Percentiles rank a stretch among this genome's conserved stretches.
These are phyloP conservation scores for Pichia eremophila DNA, from an alignment of 805 yeast species.

Conservation along the genomic window DNA sequence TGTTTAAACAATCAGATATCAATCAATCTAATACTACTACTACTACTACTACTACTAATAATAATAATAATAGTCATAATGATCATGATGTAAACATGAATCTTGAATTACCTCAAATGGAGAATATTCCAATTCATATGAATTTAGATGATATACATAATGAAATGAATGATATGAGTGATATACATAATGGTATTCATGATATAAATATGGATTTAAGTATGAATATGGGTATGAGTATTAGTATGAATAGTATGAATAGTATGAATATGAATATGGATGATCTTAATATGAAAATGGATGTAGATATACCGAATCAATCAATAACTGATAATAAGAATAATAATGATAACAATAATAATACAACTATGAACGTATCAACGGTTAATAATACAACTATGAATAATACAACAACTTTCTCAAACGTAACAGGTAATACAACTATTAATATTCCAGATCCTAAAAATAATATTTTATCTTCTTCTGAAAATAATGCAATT, in stretches of 20 bases:
- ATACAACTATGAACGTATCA: no score
- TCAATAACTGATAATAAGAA: neutral
- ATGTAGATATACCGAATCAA: neutral
- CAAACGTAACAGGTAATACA: neutral
- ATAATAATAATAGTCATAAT: neutral
- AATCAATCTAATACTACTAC: no score
- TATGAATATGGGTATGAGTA: neutral
- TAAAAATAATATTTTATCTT: neutral
- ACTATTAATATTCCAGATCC: neutral
- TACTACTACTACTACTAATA: no score
- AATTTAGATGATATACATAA: neutral
- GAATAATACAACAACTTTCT: neutral
- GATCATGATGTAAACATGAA: neutral
- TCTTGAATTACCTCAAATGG: neutral
- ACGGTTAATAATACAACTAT: neutral
- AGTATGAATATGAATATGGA: neutral
- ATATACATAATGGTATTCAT: neutral
- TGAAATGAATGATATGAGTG: neutral
- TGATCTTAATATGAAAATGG: neutral
- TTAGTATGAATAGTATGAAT: neutral
- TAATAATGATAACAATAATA: no score
- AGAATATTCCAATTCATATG: neutral
- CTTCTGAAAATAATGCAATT: neutral
- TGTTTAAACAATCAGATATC: no score
- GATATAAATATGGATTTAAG: neutral